phyloP scores from a whole-genome alignment of 1,284 basidiomycete genomes.

The Boletellus deceptivus region DNA sequence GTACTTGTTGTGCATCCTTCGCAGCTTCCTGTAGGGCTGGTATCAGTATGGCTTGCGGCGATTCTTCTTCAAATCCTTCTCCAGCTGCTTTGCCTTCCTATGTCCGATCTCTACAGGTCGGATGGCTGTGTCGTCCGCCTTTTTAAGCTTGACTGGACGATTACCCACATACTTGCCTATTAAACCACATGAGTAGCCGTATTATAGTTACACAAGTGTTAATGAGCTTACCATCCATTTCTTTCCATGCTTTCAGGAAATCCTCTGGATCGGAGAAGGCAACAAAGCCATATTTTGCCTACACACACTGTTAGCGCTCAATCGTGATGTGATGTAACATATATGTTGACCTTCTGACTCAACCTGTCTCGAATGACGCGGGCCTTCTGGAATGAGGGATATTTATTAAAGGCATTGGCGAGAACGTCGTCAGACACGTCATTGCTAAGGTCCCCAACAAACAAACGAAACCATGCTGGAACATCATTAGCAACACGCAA shows the following conservation, averaged over 20 bases:
- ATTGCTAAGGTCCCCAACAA: conserved; percentile 97
- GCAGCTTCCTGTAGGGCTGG: neutral
- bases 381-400: conserved; percentile 90
- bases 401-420: conserved; percentile 90
- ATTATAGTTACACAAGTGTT: neutral
- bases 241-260: conserved; percentile 98
- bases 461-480: conserved; percentile 94
- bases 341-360: conserved; percentile 70
- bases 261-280: conserved; percentile 99
- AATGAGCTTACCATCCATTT: conserved; percentile 86
- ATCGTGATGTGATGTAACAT: neutral
- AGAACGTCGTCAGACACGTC: conserved; percentile 96
- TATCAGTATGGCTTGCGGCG: conserved; percentile 69
- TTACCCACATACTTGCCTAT: conserved; percentile 96
- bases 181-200: conserved; percentile 5
- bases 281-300: conserved; percentile 98
- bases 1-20: conserved; percentile 25
- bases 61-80: conserved; percentile 81
- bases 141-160: conserved; percentile 88
- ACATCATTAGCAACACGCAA: neutral
- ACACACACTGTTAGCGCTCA: conserved; percentile 4
- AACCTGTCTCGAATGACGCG: conserved; percentile 91
- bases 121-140: conserved; percentile 80
- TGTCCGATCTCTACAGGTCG: conserved; percentile 92
- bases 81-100: conserved; percentile 79